Conservation (phyloP, 2,329 filamentous ascomycete genomes). For the Phialocephala subalpina region DNA sequence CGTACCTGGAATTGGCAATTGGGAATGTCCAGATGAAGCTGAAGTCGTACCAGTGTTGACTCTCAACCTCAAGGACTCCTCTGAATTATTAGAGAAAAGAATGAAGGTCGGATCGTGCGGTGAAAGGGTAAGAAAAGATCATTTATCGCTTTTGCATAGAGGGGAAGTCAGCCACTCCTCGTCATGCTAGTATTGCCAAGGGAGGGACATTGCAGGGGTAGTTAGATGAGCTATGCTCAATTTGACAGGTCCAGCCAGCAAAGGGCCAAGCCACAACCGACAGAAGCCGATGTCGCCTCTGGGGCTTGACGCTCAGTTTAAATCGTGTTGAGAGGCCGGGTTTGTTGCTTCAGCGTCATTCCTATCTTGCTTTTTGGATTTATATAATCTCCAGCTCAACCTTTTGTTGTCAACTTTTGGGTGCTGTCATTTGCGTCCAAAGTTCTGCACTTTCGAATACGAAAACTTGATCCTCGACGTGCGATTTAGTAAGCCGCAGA, state of each 20-base stretch:
- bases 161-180: background rate
- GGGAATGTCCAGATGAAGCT: background rate
- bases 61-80: background rate
- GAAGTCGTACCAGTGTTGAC: background rate
- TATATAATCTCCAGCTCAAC: too few relatives aligned
- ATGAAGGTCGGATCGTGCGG: background rate
- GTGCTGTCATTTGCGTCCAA: too few relatives aligned
- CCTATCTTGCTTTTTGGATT: too few relatives aligned
- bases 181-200: constrained; percentile 1
- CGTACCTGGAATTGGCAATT: constrained; percentile 5
- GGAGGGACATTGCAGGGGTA: background rate
- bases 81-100: background rate
- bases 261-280: background rate
- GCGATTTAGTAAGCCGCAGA: too few relatives aligned
- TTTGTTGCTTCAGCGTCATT: too few relatives aligned
- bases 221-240: background rate
- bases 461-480: too few relatives aligned
- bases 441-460: too few relatives aligned
- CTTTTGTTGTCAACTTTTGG: too few relatives aligned
- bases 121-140: background rate
- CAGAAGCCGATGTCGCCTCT: background rate
- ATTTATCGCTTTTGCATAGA: background rate
- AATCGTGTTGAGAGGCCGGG: too few relatives aligned
- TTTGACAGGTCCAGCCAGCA: background rate
- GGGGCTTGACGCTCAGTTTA: too few relatives aligned